These are phyloP conservation scores for Coffea humblotiana DNA, from an alignment of 305 asterid genomes.

Conservation along the genomic window DNA sequence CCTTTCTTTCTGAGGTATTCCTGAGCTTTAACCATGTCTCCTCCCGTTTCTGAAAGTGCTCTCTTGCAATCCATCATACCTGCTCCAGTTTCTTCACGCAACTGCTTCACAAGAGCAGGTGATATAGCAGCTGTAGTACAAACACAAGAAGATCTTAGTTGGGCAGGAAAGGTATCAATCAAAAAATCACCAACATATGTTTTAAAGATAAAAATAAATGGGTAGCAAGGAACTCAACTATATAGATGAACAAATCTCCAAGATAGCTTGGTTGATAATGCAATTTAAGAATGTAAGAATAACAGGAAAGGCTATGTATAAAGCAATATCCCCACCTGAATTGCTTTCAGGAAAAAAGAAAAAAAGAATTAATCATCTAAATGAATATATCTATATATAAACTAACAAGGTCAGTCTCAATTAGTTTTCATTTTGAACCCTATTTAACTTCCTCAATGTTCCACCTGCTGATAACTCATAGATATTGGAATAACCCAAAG, in stretches of 20 bases:
- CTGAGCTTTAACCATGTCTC: conserved; percentile 72
- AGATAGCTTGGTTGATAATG: too few species aligned
- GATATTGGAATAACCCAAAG: neutral
- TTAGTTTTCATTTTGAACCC: too few species aligned
- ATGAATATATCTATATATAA: too few species aligned
- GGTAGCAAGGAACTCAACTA: neutral
- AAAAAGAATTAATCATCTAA: too few species aligned
- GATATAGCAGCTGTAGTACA: conserved; percentile 61
- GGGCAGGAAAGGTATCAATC: neutral
- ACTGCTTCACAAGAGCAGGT: conserved; percentile 86
- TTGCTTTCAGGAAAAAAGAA: too few species aligned
- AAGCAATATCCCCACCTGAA: too few species aligned
- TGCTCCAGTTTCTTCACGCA: conserved; percentile 95
- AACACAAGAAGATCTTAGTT: conserved; percentile 17
- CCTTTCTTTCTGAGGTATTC: conserved; percentile 94
- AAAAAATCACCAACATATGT: neutral
- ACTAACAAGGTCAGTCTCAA: too few species aligned
- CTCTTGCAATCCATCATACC: conserved; percentile 99
- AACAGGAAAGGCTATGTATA: too few species aligned
- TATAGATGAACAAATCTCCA: too few species aligned
- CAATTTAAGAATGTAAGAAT: too few species aligned
- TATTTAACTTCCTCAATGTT: too few species aligned
- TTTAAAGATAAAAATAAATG: neutral
- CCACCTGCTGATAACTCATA: too few species aligned
- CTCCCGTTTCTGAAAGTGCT: conserved; percentile 80